Evolutionary conservation across 225 moss, liverwort and hornwort genomes (phyloP).

Genomic region (Marchantia paleacea): DNA sequence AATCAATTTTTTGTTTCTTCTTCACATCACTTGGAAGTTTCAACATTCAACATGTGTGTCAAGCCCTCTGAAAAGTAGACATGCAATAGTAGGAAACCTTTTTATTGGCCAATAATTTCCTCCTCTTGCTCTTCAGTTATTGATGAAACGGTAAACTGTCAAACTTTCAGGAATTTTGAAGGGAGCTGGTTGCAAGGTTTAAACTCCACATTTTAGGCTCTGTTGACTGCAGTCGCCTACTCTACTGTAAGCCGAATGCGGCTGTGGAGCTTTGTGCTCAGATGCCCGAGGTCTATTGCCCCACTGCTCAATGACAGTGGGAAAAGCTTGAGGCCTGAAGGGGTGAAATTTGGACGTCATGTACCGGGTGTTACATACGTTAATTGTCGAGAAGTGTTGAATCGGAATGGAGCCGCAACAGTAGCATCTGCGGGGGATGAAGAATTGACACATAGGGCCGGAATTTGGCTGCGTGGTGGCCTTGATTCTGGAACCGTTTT

Average conservation of each 20-base stretch:
- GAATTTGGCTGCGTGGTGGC: neutral
- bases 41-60: no score
- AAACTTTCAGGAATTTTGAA: no score
- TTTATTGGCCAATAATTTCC: no score
- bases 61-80: no score
- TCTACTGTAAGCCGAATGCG: neutral
- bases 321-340: neutral
- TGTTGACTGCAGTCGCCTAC: neutral
- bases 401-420: neutral
- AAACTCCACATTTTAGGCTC: no score
- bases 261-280: neutral
- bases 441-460: no score
- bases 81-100: no score
- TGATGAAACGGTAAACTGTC: no score
- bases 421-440: neutral
- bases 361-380: neutral
- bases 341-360: neutral
- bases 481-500: neutral
- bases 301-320: neutral
- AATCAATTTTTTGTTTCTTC: neutral
- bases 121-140: no score
- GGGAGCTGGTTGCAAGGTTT: no score
- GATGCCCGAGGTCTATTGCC: neutral
- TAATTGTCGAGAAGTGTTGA: neutral
- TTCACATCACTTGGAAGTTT: no score